Conservation (phyloP, 2,329 filamentous ascomycete genomes). For the Alternaria burnsii region DNA sequence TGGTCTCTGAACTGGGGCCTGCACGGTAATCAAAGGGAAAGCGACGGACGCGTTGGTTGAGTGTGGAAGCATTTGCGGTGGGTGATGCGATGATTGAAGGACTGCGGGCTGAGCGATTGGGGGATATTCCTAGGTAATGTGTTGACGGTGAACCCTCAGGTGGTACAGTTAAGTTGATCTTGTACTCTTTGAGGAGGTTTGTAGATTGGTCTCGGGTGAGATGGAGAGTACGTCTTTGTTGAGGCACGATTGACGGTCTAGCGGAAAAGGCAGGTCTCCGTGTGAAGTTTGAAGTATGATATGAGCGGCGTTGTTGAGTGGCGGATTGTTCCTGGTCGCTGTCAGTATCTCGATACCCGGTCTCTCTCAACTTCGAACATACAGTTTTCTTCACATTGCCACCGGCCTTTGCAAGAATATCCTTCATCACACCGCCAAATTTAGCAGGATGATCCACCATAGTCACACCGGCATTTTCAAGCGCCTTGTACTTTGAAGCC, state of each 20-base stretch:
- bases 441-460: constrained; percentile 80
- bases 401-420: constrained; percentile 60
- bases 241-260: not conserved
- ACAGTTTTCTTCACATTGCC: constrained; percentile 53
- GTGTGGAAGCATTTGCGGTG: constrained; percentile 54
- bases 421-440: constrained; percentile 73
- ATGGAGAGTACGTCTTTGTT: constrained; percentile 63
- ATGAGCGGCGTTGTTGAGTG: constrained; percentile 59
- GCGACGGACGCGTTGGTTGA: constrained; percentile 56
- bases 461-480: constrained; percentile 71
- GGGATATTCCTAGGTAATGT: constrained; percentile 68
- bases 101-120: constrained; percentile 69
- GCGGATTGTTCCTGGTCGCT: constrained; percentile 43
- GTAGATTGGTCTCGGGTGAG: constrained; percentile 64
- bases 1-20: constrained; percentile 50
- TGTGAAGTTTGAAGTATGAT: constrained; percentile 48
- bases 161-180: constrained; percentile 57
- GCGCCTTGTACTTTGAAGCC: constrained; percentile 69
- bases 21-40: constrained; percentile 70
- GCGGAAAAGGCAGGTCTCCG: constrained; percentile 22
- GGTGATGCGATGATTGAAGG: constrained; percentile 72
- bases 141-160: constrained; percentile 38
- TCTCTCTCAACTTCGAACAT: constrained; percentile 14
- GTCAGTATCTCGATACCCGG: constrained; percentile 3
- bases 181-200: constrained; percentile 63